Evolutionary conservation across 2,329 filamentous ascomycete species (phyloP).

Genomic region (Scytalidium sp.): DNA sequence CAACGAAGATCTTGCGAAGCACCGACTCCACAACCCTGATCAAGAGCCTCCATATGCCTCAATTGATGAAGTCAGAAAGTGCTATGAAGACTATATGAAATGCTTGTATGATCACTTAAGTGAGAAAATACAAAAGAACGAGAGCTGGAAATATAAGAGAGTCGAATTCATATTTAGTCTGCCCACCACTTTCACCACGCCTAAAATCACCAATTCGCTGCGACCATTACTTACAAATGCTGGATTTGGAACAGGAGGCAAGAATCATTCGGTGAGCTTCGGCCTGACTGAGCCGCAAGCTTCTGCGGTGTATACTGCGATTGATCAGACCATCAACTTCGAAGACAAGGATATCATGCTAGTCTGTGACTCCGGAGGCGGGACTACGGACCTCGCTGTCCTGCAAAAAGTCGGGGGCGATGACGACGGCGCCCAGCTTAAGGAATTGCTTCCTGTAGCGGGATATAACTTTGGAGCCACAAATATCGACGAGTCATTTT

Average conservation of each 20-base stretch:
- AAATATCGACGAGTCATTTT: conserved; percentile 42
- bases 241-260: conserved; percentile 45
- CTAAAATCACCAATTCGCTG: conserved; percentile 49
- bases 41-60: no score
- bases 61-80: conserved; percentile 41
- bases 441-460: conserved; percentile 35
- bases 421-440: conserved; percentile 23
- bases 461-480: conserved; percentile 44
- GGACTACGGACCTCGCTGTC: conserved; percentile 43
- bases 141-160: conserved; percentile 40
- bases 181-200: conserved; percentile 52
- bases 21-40: conserved; percentile 39
- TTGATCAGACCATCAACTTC: conserved; percentile 37
- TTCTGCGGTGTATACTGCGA: conserved; percentile 44
- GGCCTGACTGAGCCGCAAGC: conserved; percentile 48
- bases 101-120: conserved; percentile 48
- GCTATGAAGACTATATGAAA: conserved; percentile 46
- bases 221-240: conserved; percentile 42
- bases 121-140: conserved; percentile 36
- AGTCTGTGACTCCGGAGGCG: conserved; percentile 43
- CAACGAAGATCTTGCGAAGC: conserved; percentile 36
- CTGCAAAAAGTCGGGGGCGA: conserved; percentile 36
- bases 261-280: conserved; percentile 35
- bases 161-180: conserved; percentile 56
- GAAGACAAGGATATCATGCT: conserved; percentile 37